A percentile compares a stretch with the other conserved stretches of the same genome.
Conservation (phyloP, 345 rosid species). For the Salix udensis region DNA sequence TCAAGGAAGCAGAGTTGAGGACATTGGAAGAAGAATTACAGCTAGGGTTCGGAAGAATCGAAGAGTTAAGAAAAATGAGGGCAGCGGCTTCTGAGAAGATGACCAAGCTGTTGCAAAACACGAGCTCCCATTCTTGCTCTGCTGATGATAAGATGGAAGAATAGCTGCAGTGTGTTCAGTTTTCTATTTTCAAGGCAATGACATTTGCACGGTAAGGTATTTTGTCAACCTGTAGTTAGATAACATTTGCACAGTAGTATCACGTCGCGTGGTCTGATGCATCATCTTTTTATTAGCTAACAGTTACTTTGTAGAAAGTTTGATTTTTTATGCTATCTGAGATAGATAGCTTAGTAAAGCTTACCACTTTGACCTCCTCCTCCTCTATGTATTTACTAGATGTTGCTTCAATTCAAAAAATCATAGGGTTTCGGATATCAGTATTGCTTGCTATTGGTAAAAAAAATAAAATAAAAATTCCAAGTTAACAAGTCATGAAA, state of each 20-base stretch:
- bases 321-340: too few relatives aligned
- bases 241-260: neutral
- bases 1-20: constrained; percentile 51
- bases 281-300: neutral
- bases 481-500: too few relatives aligned
- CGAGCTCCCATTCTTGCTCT: constrained; percentile 10
- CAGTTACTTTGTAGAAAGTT: too few relatives aligned
- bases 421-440: too few relatives aligned
- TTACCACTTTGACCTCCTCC: too few relatives aligned
- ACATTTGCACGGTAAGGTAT: constrained; percentile 18
- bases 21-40: constrained; percentile 44
- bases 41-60: constrained; percentile 24
- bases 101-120: constrained; percentile 27
- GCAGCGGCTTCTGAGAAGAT: constrained; percentile 31
- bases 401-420: too few relatives aligned
- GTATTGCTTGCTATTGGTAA: too few relatives aligned
- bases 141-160: constrained; percentile 40
- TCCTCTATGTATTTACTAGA: too few relatives aligned
- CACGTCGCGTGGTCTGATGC: neutral
- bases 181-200: constrained; percentile 45
- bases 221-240: neutral
- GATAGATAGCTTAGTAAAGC: too few relatives aligned
- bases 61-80: constrained; percentile 34
- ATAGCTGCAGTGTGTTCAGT: constrained; percentile 34
- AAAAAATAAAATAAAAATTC: too few relatives aligned